Conservation (phyloP, 192 early-diverging fungal genomes). For the Coemansia sp. region DNA sequence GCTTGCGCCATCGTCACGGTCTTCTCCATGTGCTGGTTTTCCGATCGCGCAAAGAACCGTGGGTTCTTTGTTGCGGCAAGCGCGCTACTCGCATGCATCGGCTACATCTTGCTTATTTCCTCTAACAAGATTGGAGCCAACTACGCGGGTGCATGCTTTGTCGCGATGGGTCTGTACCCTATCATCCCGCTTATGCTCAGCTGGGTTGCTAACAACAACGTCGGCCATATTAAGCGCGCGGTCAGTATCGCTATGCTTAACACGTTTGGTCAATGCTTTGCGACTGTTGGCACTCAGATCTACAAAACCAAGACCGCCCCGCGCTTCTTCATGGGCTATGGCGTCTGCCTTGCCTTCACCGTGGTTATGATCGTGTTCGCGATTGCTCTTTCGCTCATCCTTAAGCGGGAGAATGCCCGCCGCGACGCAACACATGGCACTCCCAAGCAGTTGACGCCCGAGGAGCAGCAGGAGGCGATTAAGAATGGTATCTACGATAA, state of each 20-base stretch:
- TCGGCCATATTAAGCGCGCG: slow-evolving; percentile 73
- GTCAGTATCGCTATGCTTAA: slow-evolving; percentile 66
- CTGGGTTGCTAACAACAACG: slow-evolving; percentile 67
- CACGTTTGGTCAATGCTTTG: slow-evolving; percentile 70
- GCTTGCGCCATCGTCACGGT: slow-evolving; percentile 44
- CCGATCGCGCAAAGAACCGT: slow-evolving; percentile 51
- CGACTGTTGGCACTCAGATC: slow-evolving; percentile 70
- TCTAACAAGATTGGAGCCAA: slow-evolving; percentile 29
- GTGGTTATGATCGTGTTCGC: slow-evolving; percentile 54
- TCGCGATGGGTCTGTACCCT: slow-evolving; percentile 50
- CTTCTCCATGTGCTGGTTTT: slow-evolving; percentile 58
- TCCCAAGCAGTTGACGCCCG: slow-evolving; percentile 25
- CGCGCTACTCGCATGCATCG: slow-evolving; percentile 33
- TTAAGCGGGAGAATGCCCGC: slow-evolving; percentile 61
- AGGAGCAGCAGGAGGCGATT: slow-evolving; percentile 40
- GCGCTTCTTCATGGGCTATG: slow-evolving; percentile 56
- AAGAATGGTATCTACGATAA: slow-evolving; percentile 42
- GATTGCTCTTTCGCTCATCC: slow-evolving; percentile 54
- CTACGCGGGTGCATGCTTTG: slow-evolving; percentile 52
- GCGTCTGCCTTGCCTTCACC: slow-evolving; percentile 55
- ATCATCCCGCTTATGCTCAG: slow-evolving; percentile 63
- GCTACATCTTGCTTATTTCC: slow-evolving; percentile 50
- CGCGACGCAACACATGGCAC: slow-evolving; percentile 25
- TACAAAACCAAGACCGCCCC: slow-evolving; percentile 64
- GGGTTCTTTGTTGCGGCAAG: slow-evolving; percentile 46